Evolutionary conservation across 495 filamentous ascomycete genomes (phyloP), one percentile per base, ranked within the genome.

Genomic region (Aspergillus incahuasiensis): DNA sequence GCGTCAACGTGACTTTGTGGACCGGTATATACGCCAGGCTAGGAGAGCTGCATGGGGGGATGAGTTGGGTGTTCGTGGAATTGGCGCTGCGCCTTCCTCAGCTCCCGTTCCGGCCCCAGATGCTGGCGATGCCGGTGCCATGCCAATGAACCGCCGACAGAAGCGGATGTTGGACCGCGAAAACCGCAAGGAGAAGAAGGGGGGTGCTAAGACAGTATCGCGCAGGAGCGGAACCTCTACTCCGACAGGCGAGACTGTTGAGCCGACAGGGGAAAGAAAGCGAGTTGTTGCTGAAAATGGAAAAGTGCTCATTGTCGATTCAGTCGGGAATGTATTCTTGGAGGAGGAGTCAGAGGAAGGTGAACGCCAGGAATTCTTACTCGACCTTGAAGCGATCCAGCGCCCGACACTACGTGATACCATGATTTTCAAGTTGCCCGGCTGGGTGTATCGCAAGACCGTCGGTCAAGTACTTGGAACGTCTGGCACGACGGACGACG

Each of bases 221-320:
- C 69, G 68, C 54, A 60, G 59, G 20, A 71, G 76, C 13, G 82
- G 80, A 25, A 78, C 76, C 16, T 71, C 72, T 1, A 83, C 79
- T 2, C 74, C 79, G 0, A 67, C 74, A 9, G 75, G 74, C 5
- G 79, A 79, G 41, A 43, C 79, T 56, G 66, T 76, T 51, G 68
- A 79, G 68, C 62, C 88, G 57, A 62, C 80, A 57, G 90, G 90
- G 2, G 75, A 87, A 38, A 89, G 87, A 70, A 92, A 91, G 79
- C 74, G 85, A 11, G 88, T 97, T 18, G 81, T 91, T 22, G 92
- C 91, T 2, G 87, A 95, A 76, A 98, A 98, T 65, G 94, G 94
- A 40, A 98, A 98, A 73, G 79, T 94, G 0, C 69, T 97, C 38
- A 87, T 98, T 56, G 94, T 98, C 6, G 94, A 98, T 71, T 88